Percentiles rank a stretch among this genome's conserved stretches.
These are phyloP conservation scores for Vanrija pseudolonga DNA, from an alignment of 1,284 basidiomycete species.

Conservation along the genomic window DNA sequence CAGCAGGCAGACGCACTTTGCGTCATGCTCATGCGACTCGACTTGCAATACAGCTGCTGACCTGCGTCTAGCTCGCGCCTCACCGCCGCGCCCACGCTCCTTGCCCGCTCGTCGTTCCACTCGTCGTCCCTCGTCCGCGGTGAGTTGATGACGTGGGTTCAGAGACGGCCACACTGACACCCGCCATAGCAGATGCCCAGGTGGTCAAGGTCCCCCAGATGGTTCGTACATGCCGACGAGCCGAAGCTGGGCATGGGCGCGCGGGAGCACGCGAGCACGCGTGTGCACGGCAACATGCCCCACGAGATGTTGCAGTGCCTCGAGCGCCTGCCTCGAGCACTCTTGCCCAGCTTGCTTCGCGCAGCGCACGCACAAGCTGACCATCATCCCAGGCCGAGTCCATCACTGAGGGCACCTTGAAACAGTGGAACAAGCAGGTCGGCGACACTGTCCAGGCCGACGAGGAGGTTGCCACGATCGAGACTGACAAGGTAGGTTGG, in stretches of 20 bases:
- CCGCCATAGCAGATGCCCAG: neutral
- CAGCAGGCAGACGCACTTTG: too few species aligned
- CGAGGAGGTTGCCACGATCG: slow-evolving; percentile 96
- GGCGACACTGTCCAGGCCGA: slow-evolving; percentile 87
- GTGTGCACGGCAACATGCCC: too few species aligned
- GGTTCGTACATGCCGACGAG: slow-evolving; percentile 44
- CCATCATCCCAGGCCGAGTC: slow-evolving; percentile 68
- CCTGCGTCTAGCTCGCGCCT: neutral
- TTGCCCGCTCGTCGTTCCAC: slow-evolving; percentile 25
- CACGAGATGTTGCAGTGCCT: too few species aligned
- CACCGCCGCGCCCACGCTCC: slow-evolving; percentile 9
- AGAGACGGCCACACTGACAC: slow-evolving; percentile 46
- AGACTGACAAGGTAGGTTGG: slow-evolving; percentile 87
- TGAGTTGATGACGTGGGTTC: slow-evolving; percentile 12
- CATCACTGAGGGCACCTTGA: slow-evolving; percentile 95
- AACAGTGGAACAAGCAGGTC: slow-evolving; percentile 90
- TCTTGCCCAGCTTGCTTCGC: too few species aligned
- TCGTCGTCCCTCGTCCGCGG: slow-evolving; percentile 37
- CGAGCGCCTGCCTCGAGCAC: too few species aligned
- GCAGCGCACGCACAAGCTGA: neutral
- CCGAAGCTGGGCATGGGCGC: too few species aligned
- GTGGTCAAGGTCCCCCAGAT: slow-evolving; percentile 92
- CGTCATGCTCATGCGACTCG: too few species aligned
- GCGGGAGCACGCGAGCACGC: neutral
- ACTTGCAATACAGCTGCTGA: neutral